Evolutionary conservation across 805 yeast genomes (phyloP), one percentile per base, ranked within the genome.

Genomic region (Kluyveromyces lactis): DNA sequence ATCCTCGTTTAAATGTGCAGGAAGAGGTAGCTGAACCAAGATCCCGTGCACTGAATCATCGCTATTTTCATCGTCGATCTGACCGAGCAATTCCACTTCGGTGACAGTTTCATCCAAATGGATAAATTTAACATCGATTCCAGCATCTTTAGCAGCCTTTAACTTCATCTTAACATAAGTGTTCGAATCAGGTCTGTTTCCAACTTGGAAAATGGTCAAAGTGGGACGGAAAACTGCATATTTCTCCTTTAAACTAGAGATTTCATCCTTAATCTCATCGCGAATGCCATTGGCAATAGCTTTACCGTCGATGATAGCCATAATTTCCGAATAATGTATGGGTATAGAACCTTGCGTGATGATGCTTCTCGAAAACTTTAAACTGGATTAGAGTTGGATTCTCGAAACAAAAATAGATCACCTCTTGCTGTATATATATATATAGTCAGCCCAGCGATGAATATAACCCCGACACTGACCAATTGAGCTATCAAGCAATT

Each of bases 161-260:
- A 85, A 70, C 64, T 90, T 90, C 81, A 89, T 85, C 46, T 81
- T 76, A 40, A 90, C 97, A 64, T 90, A 90, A 9, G 95, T 85
- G 11, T 85, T 74, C 2, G 95, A 85, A 58, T 90, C 98, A 23
- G 90, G 90, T 46, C 97, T 73, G 38, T 69, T 71, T 31, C 97
- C 97, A 26, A 90, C 94, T 64, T 90, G 97, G 44, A 90, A 69
- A 50, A 90, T 87, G 29, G 85, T 79, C 52, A 90, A 69, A 40
- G 73, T 71, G 7, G 97, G 97, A 44, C 71, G 66, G 66, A 86
- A 86, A n/a, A 57, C 50, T 6, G 75, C 64, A 46, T 67, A 60
- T 37, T 51, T 42, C 2, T 58, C 39, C 51, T 76, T 73, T 39
- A 73, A 54, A 10, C 56, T 51, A 16, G 56, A 55, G 44, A 82